phyloP scores from a whole-genome alignment of 2,329 filamentous ascomycete species.

The Fusarium sterilihyphosum region DNA sequence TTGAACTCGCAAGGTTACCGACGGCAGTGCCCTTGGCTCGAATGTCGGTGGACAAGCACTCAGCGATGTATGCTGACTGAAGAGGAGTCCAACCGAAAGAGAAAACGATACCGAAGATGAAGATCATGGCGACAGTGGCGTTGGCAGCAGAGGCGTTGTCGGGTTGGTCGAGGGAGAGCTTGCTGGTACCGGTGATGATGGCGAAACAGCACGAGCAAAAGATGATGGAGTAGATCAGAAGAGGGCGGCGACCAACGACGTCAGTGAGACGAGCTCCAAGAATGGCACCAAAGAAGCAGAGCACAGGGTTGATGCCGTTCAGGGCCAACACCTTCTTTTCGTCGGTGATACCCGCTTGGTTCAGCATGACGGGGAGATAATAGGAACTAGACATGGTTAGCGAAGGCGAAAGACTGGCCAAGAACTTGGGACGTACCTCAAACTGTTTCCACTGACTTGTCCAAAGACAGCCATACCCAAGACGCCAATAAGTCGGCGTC shows the following conservation, averaged over 20 bases:
- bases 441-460: slow-evolving; percentile 61
- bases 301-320: slow-evolving; percentile 63
- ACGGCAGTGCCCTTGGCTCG: slow-evolving; percentile 57
- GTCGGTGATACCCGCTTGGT: slow-evolving; percentile 61
- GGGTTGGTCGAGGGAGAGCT: slow-evolving; percentile 51
- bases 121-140: slow-evolving; percentile 59
- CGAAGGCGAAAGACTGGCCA: fast-evolving
- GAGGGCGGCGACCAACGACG: slow-evolving; percentile 64
- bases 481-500: slow-evolving; percentile 62
- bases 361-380: slow-evolving; percentile 64
- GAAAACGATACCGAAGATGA: slow-evolving; percentile 61
- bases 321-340: slow-evolving; percentile 59
- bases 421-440: slow-evolving; percentile 36
- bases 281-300: slow-evolving; percentile 61
- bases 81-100: slow-evolving; percentile 61
- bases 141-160: slow-evolving; percentile 52
- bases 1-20: slow-evolving; percentile 53
- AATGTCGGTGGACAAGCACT: slow-evolving; percentile 56
- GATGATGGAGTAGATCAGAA: slow-evolving; percentile 59
- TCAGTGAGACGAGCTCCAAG: slow-evolving; percentile 66
- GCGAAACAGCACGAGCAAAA: slow-evolving; percentile 59
- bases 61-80: slow-evolving; percentile 60
- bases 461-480: slow-evolving; percentile 63
- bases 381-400: slow-evolving; percentile 51
- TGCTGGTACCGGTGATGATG: slow-evolving; percentile 59